Evolutionary conservation across 2,329 filamentous ascomycete species (phyloP), one percentile per base, ranked within the genome.

Genomic region (Pyricularia sp.): DNA sequence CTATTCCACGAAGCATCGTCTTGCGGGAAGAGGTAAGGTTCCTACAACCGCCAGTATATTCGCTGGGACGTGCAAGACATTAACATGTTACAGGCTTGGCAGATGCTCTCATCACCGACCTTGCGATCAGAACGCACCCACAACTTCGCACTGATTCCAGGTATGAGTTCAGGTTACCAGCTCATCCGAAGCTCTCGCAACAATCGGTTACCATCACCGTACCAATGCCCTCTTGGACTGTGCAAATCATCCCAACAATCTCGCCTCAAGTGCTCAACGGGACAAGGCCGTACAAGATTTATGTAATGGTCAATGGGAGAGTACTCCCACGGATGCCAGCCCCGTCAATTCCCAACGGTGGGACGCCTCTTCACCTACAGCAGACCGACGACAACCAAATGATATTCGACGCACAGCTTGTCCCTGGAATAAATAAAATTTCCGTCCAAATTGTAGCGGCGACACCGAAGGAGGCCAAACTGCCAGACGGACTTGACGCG

Each of bases 401-500:
- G n/a, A 81, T 91, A 0, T 97, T 93, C 73, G 93, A 97, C 73
- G 85, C 89, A 9, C 86, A 86, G 67, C 81, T 97, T 31, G 84
- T 86, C 30, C 85, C 86, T 1, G 93, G 92, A 7, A 84, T 93
- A 67, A 97, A 95, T 73, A 85, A 89, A 64, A 85, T 97, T 67
- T 90, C 93, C 73, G 84, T 96, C 9, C 91, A 94, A 74, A 83
- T 94, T 69, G 87, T 93, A 71, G 92, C 91, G 0, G 89, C 89
- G 7, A 84, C 92, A 63, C 87, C 85, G 0, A 86, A 83, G 73
- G 86, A 83, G 25, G 82, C 87, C 74, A 87, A 84, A 70, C 79
- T 84, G 55, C 80, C 83, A 0, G 84, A 84, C 30, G 88, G 86
- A 0, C 82, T 88, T 11, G 86, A 89, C 71, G 85, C 90, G 50